Conservation (phyloP, 2,329 filamentous ascomycete species). For the Venturia nashicola region DNA sequence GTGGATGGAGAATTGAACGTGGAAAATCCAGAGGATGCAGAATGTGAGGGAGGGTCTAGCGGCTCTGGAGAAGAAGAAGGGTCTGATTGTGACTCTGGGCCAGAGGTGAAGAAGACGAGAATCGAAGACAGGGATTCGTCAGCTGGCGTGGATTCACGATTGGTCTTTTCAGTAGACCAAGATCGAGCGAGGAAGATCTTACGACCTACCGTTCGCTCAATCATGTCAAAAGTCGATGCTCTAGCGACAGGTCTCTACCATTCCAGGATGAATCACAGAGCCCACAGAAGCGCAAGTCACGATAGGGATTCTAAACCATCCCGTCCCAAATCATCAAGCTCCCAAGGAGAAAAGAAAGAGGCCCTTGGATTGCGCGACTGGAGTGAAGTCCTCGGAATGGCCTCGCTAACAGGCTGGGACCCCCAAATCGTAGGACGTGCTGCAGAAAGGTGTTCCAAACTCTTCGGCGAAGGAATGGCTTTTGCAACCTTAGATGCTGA, state of each 20-base stretch:
- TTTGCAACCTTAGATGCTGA: conserved; percentile 34
- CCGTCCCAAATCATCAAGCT: not conserved
- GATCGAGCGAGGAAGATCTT: conserved; percentile 52
- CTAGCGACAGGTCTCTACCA: conserved; percentile 61
- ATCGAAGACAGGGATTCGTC: too few relatives aligned
- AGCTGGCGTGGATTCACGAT: not conserved
- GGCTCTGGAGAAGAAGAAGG: too few relatives aligned
- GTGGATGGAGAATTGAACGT: conserved; percentile 27
- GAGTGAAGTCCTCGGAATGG: conserved; percentile 72
- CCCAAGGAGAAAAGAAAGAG: not conserved
- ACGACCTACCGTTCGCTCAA: conserved; percentile 55
- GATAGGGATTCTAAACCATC: not conserved
- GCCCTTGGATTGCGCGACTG: conserved; percentile 54
- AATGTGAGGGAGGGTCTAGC: conserved; percentile 12
- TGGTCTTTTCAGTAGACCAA: conserved; percentile 53
- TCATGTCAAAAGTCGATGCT: conserved; percentile 56
- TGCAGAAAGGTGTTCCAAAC: conserved; percentile 57
- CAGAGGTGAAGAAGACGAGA: not conserved
- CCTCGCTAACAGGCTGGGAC: conserved; percentile 61
- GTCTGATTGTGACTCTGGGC: not conserved
- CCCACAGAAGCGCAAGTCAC: conserved; percentile 9
- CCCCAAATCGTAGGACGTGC: conserved; percentile 53
- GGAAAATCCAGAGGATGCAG: conserved; percentile 24
- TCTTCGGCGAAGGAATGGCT: conserved; percentile 63
- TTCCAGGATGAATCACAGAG: conserved; percentile 41